phyloP scores from a whole-genome alignment of 2,329 filamentous ascomycete species.

The Beauveria scarabaeidicola region DNA sequence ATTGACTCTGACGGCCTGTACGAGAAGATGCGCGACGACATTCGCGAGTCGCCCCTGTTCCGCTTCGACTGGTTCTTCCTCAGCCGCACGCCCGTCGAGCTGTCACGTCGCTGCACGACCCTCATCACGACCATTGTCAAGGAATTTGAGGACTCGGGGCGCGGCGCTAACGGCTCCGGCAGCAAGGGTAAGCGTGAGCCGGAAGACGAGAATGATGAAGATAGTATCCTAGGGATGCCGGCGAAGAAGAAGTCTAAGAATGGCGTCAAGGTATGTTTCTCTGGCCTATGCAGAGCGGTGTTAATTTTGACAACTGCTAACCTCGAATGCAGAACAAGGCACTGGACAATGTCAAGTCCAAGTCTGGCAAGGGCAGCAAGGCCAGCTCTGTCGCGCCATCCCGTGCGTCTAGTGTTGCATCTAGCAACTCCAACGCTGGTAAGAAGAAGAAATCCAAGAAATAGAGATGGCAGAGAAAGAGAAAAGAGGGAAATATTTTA shows the following conservation, averaged over 20 bases:
- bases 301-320: not conserved
- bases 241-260: constrained; percentile 93
- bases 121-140: constrained; percentile 89
- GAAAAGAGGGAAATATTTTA: not conserved
- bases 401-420: constrained; percentile 80
- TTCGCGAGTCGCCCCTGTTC: constrained; percentile 88
- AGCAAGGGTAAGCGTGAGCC: constrained; percentile 64
- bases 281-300: not conserved
- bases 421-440: constrained; percentile 46
- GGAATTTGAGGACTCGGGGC: constrained; percentile 71
- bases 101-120: constrained; percentile 86
- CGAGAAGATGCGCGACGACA: constrained; percentile 94
- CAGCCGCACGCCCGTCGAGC: constrained; percentile 84
- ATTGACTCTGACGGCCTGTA: constrained; percentile 86
- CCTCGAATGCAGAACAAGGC: constrained; percentile 67
- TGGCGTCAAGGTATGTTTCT: constrained; percentile 64
- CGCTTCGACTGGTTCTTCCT: constrained; percentile 99
- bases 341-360: constrained; percentile 81
- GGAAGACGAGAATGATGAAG: constrained; percentile 78
- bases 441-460: constrained; percentile 12
- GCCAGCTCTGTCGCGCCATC: constrained; percentile 69
- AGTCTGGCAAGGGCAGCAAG: constrained; percentile 61
- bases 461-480: not conserved
- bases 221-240: constrained; percentile 72
- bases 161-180: constrained; percentile 55